These are phyloP conservation scores for Capronia epimyces DNA, from an alignment of 2,329 filamentous ascomycete genomes.

Conservation along the genomic window DNA sequence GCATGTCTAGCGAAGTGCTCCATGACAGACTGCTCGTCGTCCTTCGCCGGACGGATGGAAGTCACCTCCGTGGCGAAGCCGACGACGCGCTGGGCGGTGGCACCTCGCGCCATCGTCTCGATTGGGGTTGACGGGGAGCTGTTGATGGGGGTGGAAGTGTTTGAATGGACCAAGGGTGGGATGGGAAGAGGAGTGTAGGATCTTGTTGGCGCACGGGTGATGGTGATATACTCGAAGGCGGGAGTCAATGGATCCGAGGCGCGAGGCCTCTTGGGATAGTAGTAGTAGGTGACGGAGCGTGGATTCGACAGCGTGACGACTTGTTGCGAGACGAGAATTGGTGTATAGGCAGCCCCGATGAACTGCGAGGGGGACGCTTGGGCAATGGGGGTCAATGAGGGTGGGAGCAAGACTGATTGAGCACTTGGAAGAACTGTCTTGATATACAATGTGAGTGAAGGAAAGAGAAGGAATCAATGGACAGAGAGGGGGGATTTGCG, in stretches of 20 bases:
- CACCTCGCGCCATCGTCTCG: conserved; percentile 20
- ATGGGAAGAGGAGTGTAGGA: conserved; percentile 12
- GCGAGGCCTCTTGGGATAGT: conserved; percentile 21
- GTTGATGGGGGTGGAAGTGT: conserved; percentile 19
- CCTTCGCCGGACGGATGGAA: conserved; percentile 28
- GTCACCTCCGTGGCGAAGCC: conserved; percentile 25
- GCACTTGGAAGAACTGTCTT: background rate
- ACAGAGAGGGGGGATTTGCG: conserved; percentile 6
- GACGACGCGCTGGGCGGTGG: conserved; percentile 25
- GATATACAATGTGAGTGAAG: conserved; percentile 1
- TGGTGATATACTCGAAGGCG: conserved; percentile 21
- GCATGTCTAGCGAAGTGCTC: conserved; percentile 34
- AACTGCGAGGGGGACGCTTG: conserved; percentile 7
- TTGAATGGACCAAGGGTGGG: conserved; percentile 22
- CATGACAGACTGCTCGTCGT: conserved; percentile 37
- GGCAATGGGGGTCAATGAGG: background rate
- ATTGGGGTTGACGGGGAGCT: conserved; percentile 11
- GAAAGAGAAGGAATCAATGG: conserved; percentile 8
- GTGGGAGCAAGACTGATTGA: background rate
- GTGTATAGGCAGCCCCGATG: conserved; percentile 14
- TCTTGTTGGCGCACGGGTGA: conserved; percentile 18
- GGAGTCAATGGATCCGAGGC: conserved; percentile 7
- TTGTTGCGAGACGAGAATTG: background rate
- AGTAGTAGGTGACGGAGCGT: conserved; percentile 27
- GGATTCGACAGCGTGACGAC: conserved; percentile 26